Percentiles rank a stretch among this genome's conserved stretches.
Evolutionary conservation across 257 asterid species (phyloP).

Genomic region (Solanum stenotomum): DNA sequence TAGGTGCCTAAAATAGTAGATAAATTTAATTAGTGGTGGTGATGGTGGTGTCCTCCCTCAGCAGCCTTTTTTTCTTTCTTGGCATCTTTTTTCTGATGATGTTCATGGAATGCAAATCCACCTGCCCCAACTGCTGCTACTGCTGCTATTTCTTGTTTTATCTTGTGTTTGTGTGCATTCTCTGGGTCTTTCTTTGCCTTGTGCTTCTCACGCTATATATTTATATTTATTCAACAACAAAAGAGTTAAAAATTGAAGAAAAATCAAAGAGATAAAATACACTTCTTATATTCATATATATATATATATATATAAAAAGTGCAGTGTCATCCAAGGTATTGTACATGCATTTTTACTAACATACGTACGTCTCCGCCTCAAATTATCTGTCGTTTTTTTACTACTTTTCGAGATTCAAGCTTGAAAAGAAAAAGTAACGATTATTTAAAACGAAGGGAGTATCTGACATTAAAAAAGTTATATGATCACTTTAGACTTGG

Average conservation of each 20-base stretch:
- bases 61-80: conserved; percentile 35
- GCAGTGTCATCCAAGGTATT: background rate
- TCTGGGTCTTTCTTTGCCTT: conserved; percentile 64
- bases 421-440: background rate
- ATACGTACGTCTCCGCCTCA: background rate
- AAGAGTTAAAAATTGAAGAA: background rate
- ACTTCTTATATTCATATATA: background rate
- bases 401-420: background rate
- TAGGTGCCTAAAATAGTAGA: background rate
- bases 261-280: background rate
- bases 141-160: conserved; percentile 53
- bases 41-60: conserved; percentile 20
- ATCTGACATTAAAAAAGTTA: no score
- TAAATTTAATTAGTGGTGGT: background rate
- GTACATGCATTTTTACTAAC: background rate
- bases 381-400: background rate
- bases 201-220: conserved; percentile 57
- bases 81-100: conserved; percentile 53
- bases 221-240: background rate
- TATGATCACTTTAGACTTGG: no score
- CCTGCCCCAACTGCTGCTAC: conserved; percentile 48
- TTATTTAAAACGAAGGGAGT: no score
- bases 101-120: conserved; percentile 66
- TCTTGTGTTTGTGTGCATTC: conserved; percentile 44
- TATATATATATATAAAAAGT: background rate